Conservation (phyloP, 129 eudicot species). For the Escallonia rubra region DNA sequence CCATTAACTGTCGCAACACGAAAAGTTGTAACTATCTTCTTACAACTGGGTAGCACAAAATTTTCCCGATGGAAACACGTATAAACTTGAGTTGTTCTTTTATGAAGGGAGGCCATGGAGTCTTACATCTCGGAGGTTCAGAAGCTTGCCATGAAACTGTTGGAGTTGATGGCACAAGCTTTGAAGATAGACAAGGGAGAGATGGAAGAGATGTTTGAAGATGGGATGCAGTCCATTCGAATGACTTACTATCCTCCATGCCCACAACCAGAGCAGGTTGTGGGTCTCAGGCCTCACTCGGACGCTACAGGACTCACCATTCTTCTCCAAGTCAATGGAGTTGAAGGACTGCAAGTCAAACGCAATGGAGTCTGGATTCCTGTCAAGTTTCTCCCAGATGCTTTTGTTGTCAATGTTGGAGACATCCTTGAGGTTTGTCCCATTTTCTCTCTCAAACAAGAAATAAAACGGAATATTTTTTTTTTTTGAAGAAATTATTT, state of each 20-base stretch:
- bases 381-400: constrained; percentile 37
- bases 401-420: constrained; percentile 61
- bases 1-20: too few species aligned
- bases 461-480: too few species aligned
- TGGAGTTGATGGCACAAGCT: constrained; percentile 41
- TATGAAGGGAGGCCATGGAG: constrained; percentile 45
- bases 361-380: constrained; percentile 60
- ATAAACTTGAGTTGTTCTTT: too few species aligned
- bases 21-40: too few species aligned
- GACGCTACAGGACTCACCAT: constrained; percentile 54
- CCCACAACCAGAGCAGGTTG: constrained; percentile 51
- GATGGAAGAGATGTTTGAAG: constrained; percentile 31
- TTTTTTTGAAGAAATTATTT: too few species aligned
- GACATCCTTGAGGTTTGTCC: constrained; percentile 52
- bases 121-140: constrained; percentile 37
- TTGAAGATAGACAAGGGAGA: constrained; percentile 35
- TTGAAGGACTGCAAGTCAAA: constrained; percentile 52
- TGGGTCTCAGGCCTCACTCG: constrained; percentile 56
- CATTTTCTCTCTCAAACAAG: background rate
- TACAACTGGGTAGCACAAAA: too few species aligned
- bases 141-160: constrained; percentile 29
- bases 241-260: constrained; percentile 68
- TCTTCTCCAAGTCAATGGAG: constrained; percentile 43
- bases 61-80: too few species aligned
- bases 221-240: constrained; percentile 56